Conservation (phyloP, 1,284 basidiomycete genomes). For the Boletus smithii region DNA sequence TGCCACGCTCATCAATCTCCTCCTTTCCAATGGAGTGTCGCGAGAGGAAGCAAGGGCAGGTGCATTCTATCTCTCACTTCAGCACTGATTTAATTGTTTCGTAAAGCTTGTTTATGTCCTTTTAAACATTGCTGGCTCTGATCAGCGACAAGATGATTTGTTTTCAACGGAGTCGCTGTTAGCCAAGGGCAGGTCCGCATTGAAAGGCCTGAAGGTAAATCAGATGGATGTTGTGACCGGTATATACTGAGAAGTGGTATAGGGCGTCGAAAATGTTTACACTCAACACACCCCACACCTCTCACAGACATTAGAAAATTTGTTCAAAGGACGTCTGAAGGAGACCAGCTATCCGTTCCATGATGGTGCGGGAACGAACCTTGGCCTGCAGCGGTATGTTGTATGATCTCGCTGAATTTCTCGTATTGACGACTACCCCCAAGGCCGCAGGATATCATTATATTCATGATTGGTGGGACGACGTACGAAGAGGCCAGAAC, state of each 20-base stretch:
- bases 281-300: slow-evolving; percentile 97
- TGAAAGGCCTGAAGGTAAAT: slow-evolving; percentile 89
- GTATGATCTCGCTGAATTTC: neutral
- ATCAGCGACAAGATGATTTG: slow-evolving; percentile 96
- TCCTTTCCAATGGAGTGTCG: slow-evolving; percentile 79
- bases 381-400: slow-evolving; percentile 61
- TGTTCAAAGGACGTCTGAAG: slow-evolving; percentile 83
- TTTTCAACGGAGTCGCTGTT: slow-evolving; percentile 96
- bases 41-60: slow-evolving; percentile 80
- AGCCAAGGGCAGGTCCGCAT: slow-evolving; percentile 88
- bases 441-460: slow-evolving; percentile 90
- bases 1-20: slow-evolving; percentile 74
- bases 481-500: slow-evolving; percentile 91
- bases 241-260: slow-evolving; percentile 2
- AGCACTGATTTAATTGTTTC: slow-evolving; percentile 2
- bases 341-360: slow-evolving; percentile 92
- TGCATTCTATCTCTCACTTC: slow-evolving; percentile 7
- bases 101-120: slow-evolving; percentile 87
- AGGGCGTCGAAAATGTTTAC: slow-evolving; percentile 99
- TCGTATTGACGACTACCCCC: neutral
- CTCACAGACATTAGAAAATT: slow-evolving; percentile 85
- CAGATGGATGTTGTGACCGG: neutral
- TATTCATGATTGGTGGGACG: slow-evolving; percentile 92
- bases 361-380: slow-evolving; percentile 65
- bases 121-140: slow-evolving; percentile 90